Percentiles rank a stretch among this genome's conserved stretches.
phyloP scores from a whole-genome alignment of 2,329 filamentous ascomycete species.

The Hymenoscyphus albidus region DNA sequence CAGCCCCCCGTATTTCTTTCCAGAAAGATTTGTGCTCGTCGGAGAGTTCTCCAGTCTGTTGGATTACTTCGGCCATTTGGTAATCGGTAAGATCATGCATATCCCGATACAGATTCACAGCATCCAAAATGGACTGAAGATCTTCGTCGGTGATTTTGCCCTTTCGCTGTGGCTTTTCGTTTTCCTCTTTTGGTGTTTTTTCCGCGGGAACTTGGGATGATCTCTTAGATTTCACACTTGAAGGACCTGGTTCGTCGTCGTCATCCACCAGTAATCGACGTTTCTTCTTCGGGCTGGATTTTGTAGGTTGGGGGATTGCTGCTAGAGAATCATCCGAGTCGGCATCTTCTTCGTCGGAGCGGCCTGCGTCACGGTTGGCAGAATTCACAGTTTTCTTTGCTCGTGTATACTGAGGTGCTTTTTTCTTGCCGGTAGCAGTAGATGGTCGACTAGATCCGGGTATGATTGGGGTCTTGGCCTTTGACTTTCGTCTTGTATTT shows the following conservation, averaged over 20 bases:
- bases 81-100: constrained; percentile 42
- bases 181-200: neutral
- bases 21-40: constrained; percentile 47
- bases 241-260: constrained; percentile 13
- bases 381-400: neutral
- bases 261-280: constrained; percentile 20
- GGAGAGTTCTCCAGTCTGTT: constrained; percentile 28
- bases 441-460: constrained; percentile 14
- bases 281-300: constrained; percentile 20
- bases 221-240: constrained; percentile 2
- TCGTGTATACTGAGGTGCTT: neutral
- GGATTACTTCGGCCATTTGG: constrained; percentile 47
- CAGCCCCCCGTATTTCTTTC: constrained; percentile 44
- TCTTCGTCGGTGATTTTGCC: constrained; percentile 9
- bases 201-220: neutral
- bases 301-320: neutral
- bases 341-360: no score
- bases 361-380: neutral
- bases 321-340: neutral
- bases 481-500: constrained; percentile 5
- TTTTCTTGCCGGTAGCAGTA: neutral
- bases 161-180: neutral
- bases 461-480: constrained; percentile 14
- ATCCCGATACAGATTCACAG: constrained; percentile 43
- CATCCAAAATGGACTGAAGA: constrained; percentile 14